Evolutionary conservation across 2,329 filamentous ascomycete species (phyloP).

Genomic region (Colletotrichum godetiae): DNA sequence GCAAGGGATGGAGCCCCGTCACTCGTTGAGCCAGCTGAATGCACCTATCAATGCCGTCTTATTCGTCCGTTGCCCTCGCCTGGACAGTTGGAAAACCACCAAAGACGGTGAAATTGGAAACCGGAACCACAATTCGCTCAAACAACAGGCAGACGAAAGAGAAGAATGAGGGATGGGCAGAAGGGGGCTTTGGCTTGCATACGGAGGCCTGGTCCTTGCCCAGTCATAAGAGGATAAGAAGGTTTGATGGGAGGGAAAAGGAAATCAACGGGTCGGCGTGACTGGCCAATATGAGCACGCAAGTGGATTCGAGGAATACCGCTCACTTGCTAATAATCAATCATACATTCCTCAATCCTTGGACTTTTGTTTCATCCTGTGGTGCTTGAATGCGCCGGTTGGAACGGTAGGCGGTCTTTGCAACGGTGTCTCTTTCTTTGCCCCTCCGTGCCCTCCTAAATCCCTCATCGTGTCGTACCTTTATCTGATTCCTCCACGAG

Average conservation of each 20-base stretch:
- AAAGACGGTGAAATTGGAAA: neutral
- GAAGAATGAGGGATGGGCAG: neutral
- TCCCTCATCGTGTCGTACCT: neutral
- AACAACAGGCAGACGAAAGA: neutral
- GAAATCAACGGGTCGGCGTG: neutral
- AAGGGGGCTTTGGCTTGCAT: neutral
- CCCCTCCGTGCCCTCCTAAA: neutral
- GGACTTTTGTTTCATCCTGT: conserved; percentile 22
- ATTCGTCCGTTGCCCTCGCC: neutral
- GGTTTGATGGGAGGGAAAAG: neutral
- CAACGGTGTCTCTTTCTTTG: conserved; percentile 1
- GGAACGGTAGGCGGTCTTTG: neutral
- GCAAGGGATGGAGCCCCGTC: neutral
- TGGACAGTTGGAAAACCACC: neutral
- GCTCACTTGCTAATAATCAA: conserved; percentile 24
- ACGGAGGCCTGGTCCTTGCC: neutral
- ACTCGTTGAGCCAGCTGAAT: neutral
- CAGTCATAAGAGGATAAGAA: neutral
- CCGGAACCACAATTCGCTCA: neutral
- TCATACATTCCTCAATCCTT: conserved; percentile 30
- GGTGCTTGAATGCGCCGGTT: neutral
- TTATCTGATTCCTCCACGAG: neutral
- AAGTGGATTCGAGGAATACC: conserved; percentile 21
- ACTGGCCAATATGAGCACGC: neutral
- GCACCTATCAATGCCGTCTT: neutral